These are phyloP conservation scores for Fusarium sp. DNA, from an alignment of 2,329 filamentous ascomycete species.

Conservation along the genomic window DNA sequence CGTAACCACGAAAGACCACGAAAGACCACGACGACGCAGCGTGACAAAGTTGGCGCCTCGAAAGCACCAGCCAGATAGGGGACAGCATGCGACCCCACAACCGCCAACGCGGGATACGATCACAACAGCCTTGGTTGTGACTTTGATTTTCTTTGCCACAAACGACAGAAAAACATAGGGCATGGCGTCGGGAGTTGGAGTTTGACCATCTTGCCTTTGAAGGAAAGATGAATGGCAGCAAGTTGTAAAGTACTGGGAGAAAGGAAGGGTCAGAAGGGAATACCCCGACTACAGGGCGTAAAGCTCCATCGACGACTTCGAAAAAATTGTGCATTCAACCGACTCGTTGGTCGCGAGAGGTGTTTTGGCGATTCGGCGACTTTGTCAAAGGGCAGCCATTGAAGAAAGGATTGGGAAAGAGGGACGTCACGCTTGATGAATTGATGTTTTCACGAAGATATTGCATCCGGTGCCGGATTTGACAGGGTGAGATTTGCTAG, in stretches of 20 bases:
- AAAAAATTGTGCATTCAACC: not conserved
- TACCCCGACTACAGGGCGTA: not conserved
- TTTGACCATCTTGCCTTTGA: not conserved
- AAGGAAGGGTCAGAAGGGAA: not conserved
- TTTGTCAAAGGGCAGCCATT: not conserved
- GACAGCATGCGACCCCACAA: not conserved
- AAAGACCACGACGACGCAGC: not conserved
- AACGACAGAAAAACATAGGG: not conserved
- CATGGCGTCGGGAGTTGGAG: not conserved
- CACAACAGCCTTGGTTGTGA: not conserved
- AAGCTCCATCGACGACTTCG: not conserved
- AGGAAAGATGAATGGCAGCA: not conserved
- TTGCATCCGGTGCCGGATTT: not conserved
- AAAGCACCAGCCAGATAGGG: not conserved
- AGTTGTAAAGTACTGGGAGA: not conserved
- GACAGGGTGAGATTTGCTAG: not conserved
- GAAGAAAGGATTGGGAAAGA: not conserved
- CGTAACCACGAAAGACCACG: not conserved
- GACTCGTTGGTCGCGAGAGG: not conserved
- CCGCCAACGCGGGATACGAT: not conserved
- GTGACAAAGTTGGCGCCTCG: too few relatives aligned
- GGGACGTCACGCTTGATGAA: slow-evolving; percentile 22
- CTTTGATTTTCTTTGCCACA: slow-evolving; percentile 29
- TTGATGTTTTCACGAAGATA: slow-evolving; percentile 29
- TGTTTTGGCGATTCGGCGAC: slow-evolving; percentile 3